A percentile compares a stretch with the other conserved stretches of the same genome.
Conservation (phyloP, 2,329 filamentous ascomycete species). For the Botrytis paeoniae region DNA sequence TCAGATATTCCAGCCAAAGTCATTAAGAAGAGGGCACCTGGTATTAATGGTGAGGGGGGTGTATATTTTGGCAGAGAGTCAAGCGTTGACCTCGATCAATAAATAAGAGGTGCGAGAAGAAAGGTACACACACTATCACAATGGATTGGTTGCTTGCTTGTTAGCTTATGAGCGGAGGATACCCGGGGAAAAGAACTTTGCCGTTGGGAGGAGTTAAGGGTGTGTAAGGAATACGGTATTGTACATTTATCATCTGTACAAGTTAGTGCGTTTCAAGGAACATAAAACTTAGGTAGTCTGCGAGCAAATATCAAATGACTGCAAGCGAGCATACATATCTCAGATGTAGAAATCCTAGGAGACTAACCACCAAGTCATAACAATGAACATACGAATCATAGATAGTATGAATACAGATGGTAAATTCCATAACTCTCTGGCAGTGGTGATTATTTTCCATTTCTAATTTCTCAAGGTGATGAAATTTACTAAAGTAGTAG, state of each 20-base stretch:
- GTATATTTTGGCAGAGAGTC: background rate
- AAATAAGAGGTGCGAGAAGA: background rate
- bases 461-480: background rate
- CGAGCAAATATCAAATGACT: background rate
- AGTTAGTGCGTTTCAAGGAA: background rate
- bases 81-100: conserved; percentile 4
- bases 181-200: background rate
- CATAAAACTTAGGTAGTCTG: background rate
- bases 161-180: background rate
- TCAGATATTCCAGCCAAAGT: conserved; percentile 8
- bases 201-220: background rate
- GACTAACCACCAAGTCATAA: background rate
- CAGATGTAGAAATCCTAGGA: background rate
- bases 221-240: background rate
- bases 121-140: background rate
- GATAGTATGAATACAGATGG: background rate
- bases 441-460: background rate
- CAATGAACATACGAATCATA: background rate
- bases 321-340: background rate
- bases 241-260: background rate
- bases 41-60: background rate
- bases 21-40: background rate
- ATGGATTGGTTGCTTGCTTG: background rate
- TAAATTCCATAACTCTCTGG: too few species aligned
- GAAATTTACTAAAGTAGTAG: accelerated